Base-by-base conservation (phyloP, 129 eudicot genomes). In the Chrysanthemum makinoi region DNA sequence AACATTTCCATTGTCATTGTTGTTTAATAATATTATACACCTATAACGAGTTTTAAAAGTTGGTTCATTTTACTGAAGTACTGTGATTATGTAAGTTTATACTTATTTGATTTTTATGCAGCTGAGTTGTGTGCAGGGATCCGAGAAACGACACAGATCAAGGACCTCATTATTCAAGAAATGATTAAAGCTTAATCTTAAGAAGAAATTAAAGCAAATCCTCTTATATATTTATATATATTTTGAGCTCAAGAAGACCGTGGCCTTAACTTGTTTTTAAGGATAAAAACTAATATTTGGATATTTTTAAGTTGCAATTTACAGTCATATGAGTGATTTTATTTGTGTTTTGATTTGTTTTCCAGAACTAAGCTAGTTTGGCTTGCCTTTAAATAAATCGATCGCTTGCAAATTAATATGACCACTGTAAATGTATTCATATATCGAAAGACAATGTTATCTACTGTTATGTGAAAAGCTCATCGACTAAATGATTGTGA, bases 141-240 rank as follows among this genome's bases (percentile, higher is more conserved):
- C 82, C 6, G 85, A 72, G 66, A 86, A 86, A 58, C 82, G 79
- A 72, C 75, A 63, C 22, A 73, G 75, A 68, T 75, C 85, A 22
- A 86, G 87, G 78, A 48, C 77, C 44, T 76, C 85, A 10, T 63
- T 84, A 12, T 69, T 86, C 72, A 83, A 83, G 81, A 82, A 82
- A 59, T 86, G 81, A 85, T 51, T 7, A 61, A 51, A 30, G 66
- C 69, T 83, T 66, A 46, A 57, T 33, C 54, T 59, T 44, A 55
- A 62, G 62, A 61, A 43, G 53, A 47, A 54, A 71, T 20, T 62
- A 47, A 78, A 72, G 47, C 72, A 51, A 61, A 68, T 3, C 74
- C 52, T 4, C 65, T 67, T 44, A 59, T 73, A 65, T 71, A 72
- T 72, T 49, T 77, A 59, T 79, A 79, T 79, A n/a, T n/a, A 18